phyloP scores from a whole-genome alignment of 768 basidiomycete genomes.

The Rhodocollybia butyracea region DNA sequence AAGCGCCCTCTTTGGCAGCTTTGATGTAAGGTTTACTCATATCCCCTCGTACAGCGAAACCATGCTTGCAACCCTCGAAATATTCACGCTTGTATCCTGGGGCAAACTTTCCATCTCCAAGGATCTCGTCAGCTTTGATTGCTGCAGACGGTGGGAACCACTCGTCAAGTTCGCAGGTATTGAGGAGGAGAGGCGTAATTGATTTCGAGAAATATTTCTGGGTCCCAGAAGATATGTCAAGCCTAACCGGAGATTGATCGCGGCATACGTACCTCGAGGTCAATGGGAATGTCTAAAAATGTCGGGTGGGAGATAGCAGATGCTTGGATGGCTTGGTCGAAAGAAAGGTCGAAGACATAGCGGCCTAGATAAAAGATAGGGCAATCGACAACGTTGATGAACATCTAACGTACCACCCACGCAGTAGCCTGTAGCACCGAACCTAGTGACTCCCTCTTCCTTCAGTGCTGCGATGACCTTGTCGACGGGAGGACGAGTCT shows the following conservation, averaged over 20 bases:
- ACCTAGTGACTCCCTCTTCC: slow-evolving; percentile 29
- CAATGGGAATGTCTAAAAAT: slow-evolving; percentile 24
- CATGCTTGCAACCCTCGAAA: slow-evolving; percentile 19
- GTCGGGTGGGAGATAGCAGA: slow-evolving; percentile 29
- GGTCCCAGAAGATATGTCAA: neutral
- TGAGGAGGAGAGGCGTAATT: slow-evolving; percentile 39
- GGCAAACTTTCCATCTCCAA: slow-evolving; percentile 27
- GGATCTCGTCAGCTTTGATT: slow-evolving; percentile 30
- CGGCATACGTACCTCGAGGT: slow-evolving; percentile 21
- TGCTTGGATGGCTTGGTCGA: slow-evolving; percentile 21
- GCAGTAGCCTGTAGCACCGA: slow-evolving; percentile 42
- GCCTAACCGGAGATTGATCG: neutral
- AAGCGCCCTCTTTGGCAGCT: no score
- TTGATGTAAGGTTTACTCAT: no score
- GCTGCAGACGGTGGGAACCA: slow-evolving; percentile 30
- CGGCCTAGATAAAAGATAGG: slow-evolving; percentile 2
- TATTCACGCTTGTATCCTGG: slow-evolving; percentile 32
- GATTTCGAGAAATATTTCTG: slow-evolving; percentile 30
- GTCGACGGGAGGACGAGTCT: slow-evolving; percentile 33
- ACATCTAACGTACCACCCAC: slow-evolving; percentile 27
- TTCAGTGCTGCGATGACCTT: slow-evolving; percentile 24
- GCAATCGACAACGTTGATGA: neutral
- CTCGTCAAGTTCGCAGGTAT: slow-evolving; percentile 32
- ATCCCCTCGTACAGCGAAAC: slow-evolving; percentile 31
- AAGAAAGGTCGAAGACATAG: slow-evolving; percentile 26